phyloP scores from a whole-genome alignment of 2,329 filamentous ascomycete species.

The Botrytis tulipae region DNA sequence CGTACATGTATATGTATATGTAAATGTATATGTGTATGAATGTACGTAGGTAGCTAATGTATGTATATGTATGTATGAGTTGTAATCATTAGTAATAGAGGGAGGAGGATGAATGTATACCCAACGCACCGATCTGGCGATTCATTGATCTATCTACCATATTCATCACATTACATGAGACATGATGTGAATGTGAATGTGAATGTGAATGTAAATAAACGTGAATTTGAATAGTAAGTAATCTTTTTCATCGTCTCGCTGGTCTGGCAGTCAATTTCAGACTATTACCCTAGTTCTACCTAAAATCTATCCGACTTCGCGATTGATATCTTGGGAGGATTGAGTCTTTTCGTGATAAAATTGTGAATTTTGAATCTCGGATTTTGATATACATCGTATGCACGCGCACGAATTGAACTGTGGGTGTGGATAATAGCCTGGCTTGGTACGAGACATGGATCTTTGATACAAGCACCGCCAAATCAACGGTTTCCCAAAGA shows the following conservation, averaged over 20 bases:
- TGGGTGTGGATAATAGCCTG: not conserved
- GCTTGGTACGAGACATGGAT: slow-evolving; percentile 10
- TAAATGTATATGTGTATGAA: not conserved
- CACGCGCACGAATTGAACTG: not conserved
- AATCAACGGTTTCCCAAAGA: slow-evolving; percentile 20
- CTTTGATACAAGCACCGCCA: slow-evolving; percentile 14
- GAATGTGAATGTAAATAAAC: too few species aligned
- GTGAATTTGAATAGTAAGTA: not conserved
- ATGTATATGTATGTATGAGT: not conserved
- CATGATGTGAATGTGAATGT: not conserved
- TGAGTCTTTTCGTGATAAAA: not conserved
- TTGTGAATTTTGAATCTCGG: not conserved
- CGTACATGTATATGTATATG: not conserved
- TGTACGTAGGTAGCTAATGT: not conserved
- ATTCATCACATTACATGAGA: not conserved
- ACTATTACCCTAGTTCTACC: not conserved
- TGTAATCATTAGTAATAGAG: not conserved
- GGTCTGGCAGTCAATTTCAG: not conserved
- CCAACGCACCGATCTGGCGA: not conserved
- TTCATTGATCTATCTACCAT: not conserved
- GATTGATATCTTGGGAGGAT: not conserved
- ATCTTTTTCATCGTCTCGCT: not conserved
- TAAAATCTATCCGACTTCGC: not conserved
- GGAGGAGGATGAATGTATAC: not conserved
- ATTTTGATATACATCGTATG: not conserved